A percentile compares a stretch with the other conserved stretches of the same genome.
Conservation (phyloP, 2,329 filamentous ascomycete species). For the Aspergillus sp. region DNA sequence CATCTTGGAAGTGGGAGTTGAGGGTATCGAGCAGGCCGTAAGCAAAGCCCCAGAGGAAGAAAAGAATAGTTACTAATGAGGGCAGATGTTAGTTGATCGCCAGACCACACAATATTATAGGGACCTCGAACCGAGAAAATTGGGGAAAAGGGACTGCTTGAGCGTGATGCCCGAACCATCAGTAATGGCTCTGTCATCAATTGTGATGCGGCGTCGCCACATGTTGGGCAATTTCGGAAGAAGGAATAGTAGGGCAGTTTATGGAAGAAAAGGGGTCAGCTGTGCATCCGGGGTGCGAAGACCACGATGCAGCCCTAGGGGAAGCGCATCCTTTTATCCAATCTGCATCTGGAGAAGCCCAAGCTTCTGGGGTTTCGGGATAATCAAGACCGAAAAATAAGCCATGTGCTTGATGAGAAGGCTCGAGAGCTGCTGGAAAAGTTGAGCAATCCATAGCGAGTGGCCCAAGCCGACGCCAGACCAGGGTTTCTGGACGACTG, state of each 20-base stretch:
- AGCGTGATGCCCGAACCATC: constrained; percentile 1
- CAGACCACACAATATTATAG: no score
- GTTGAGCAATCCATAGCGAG: background rate
- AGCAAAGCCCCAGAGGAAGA: constrained; percentile 1
- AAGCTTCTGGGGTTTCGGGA: background rate
- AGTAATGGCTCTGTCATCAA: background rate
- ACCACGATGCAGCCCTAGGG: background rate
- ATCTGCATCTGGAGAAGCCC: background rate
- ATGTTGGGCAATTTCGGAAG: background rate
- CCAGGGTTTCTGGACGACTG: background rate
- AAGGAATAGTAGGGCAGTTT: background rate
- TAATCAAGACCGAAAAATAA: background rate
- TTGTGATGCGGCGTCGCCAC: background rate
- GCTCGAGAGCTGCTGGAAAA: background rate
- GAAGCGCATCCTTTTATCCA: background rate
- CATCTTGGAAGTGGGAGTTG: constrained; percentile 10
- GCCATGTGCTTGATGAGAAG: background rate
- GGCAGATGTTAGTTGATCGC: background rate
- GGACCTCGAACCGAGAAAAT: background rate
- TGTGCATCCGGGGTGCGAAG: no score
- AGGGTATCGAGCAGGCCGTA: constrained; percentile 4
- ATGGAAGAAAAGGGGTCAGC: background rate
- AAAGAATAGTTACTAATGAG: background rate
- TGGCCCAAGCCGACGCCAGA: background rate
- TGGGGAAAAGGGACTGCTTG: background rate